Evolutionary conservation across 768 basidiomycete species (phyloP), one percentile per base, ranked within the genome.

Genomic region (Auriscalpium vulgare): DNA sequence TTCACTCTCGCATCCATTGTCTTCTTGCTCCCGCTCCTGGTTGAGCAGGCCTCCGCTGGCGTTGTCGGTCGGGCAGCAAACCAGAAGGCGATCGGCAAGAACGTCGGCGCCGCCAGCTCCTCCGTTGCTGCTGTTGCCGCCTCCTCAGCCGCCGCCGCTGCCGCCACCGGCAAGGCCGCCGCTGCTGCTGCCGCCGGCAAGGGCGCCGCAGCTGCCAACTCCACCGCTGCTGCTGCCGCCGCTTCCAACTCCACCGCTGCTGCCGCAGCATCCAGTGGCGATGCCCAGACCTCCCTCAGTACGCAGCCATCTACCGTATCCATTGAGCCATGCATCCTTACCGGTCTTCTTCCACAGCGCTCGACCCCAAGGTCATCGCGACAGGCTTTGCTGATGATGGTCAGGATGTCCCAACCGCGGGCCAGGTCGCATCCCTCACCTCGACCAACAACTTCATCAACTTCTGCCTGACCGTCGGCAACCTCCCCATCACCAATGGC

Each of bases 401-500:
- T 19, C 68, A 73, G 57, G 59, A 63, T 14, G 53, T 57, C 29
- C 59, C 71, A 0, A 61, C 62, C 1, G 58, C 74, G 53, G 82
- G 80, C 34, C 76, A 84, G 67, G 75, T 76, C 21, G 71, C 81
- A 13, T 84, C 83, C 7, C 68, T 81, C 8, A 83, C 79, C 0
- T 84, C 84, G n/a, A 68, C 67, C 47, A 84, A 88, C 72, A 88
- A 88, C 74, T 89, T 84, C 67, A 85, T 86, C 71, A 85, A 85
- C 71, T 84, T 74, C 67, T 86, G 85, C 62, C 67, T 72, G 8
- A 78, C 76, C 14, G 63, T 74, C 4, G 65, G 75, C 4, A 62
- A 74, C 51, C 67, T 77, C 50, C 78, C 84, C 3, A 72, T 85
- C 56, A 87, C 86, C 46, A 79, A 83, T 61, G 84, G 84, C n/a